These are phyloP conservation scores for Mercurialis annua DNA, from an alignment of 345 rosid genomes.

Conservation along the genomic window DNA sequence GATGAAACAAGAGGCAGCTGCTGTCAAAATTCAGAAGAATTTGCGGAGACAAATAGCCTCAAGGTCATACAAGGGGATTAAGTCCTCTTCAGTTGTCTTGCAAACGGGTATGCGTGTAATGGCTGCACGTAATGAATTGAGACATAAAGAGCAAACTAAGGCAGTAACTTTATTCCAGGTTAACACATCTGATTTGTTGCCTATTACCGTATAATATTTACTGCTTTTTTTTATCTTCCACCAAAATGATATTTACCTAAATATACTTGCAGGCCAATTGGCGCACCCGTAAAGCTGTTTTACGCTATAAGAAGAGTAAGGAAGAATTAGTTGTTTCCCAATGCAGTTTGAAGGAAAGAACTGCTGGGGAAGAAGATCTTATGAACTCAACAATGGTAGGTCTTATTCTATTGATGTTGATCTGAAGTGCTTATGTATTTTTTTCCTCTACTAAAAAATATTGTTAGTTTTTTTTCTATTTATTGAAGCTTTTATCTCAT, in stretches of 20 bases:
- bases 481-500: not conserved
- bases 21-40: conserved; percentile 65
- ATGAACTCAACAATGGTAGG: conserved; percentile 38
- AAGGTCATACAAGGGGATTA: conserved; percentile 37
- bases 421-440: not conserved
- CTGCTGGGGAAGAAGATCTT: conserved; percentile 34
- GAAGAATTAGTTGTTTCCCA: conserved; percentile 43
- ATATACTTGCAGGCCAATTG: conserved; percentile 49
- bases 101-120: conserved; percentile 59
- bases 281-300: conserved; percentile 51
- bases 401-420: conserved; percentile 4
- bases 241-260: conserved; percentile 19
- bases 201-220: not conserved
- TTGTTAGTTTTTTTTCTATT: not conserved
- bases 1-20: conserved; percentile 55
- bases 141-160: conserved; percentile 27
- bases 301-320: conserved; percentile 41
- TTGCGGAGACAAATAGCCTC: conserved; percentile 57
- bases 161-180: conserved; percentile 69
- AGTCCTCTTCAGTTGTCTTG: conserved; percentile 53
- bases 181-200: conserved; percentile 7
- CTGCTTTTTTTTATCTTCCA: conserved; percentile 12
- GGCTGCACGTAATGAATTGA: conserved; percentile 45
- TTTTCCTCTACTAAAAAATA: not conserved
- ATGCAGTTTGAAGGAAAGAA: conserved; percentile 38